A percentile compares a stretch with the other conserved stretches of the same genome.
phyloP scores from a whole-genome alignment of 2,329 filamentous ascomycete genomes.

The Aspergillus fijiensis region DNA sequence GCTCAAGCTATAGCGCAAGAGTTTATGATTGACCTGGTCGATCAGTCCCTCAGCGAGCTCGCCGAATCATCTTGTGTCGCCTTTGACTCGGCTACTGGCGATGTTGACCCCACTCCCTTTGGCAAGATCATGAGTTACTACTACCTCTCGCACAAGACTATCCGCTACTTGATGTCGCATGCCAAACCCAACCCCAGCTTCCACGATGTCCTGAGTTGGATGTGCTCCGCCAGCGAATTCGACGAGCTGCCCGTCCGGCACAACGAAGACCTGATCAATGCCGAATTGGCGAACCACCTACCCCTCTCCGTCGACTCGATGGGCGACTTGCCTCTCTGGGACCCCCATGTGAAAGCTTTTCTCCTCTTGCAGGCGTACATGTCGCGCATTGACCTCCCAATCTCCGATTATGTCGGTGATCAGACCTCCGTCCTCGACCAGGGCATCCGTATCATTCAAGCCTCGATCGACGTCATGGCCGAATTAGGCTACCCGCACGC shows the following conservation, averaged over 20 bases:
- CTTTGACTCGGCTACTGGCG: slow-evolving; percentile 74
- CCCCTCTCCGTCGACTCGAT: slow-evolving; percentile 64
- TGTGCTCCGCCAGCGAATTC: slow-evolving; percentile 91
- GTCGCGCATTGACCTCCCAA: slow-evolving; percentile 86
- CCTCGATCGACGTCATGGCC: slow-evolving; percentile 87
- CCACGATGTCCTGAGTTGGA: slow-evolving; percentile 82
- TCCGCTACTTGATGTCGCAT: slow-evolving; percentile 76
- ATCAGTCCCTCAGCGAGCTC: slow-evolving; percentile 78
- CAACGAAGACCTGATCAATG: slow-evolving; percentile 97
- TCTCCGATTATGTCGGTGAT: slow-evolving; percentile 95
- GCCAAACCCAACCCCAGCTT: slow-evolving; percentile 75
- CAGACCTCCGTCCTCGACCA: slow-evolving; percentile 87
- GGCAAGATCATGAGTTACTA: slow-evolving; percentile 99
- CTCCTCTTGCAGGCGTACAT: slow-evolving; percentile 92
- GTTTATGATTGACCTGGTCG: slow-evolving; percentile 91
- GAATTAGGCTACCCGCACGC: slow-evolving; percentile 82
- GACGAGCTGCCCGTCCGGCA: slow-evolving; percentile 96
- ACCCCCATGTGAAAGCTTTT: slow-evolving; percentile 96
- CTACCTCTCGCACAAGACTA: slow-evolving; percentile 92
- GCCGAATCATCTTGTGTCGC: slow-evolving; percentile 80
- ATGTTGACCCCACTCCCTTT: slow-evolving; percentile 83
- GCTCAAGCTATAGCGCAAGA: slow-evolving; percentile 88
- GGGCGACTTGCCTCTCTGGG: slow-evolving; percentile 83
- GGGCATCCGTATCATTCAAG: slow-evolving; percentile 94
- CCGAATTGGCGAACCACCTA: slow-evolving; percentile 78